Evolutionary conservation across 257 asterid species (phyloP).

Genomic region (Leptodermis oblonga): DNA sequence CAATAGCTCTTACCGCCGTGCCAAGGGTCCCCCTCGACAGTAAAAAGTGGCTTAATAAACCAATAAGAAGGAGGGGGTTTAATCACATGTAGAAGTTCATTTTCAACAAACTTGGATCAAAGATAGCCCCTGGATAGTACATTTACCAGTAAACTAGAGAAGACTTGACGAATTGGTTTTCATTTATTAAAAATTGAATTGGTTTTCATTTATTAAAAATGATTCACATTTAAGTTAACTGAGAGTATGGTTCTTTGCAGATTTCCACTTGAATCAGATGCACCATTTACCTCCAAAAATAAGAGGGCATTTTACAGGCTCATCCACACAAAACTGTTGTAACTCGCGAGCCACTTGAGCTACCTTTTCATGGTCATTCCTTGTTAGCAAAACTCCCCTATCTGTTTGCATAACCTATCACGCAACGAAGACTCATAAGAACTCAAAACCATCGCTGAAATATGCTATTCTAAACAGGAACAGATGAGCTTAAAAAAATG

Average conservation of each 20-base stretch:
- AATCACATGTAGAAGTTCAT: not conserved
- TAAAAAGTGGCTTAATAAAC: not conserved
- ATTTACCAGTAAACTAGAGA: not conserved
- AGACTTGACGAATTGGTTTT: not conserved
- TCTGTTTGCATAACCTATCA: slow-evolving; percentile 61
- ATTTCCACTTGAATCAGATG: not conserved
- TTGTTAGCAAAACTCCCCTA: slow-evolving; percentile 58
- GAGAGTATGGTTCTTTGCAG: not conserved
- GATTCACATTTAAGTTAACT: not conserved
- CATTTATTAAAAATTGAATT: no score
- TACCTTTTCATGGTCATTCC: slow-evolving; percentile 61
- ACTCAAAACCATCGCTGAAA: not conserved
- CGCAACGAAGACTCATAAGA: not conserved
- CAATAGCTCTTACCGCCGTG: not conserved
- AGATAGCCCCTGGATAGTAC: not conserved
- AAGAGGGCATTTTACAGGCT: slow-evolving; percentile 84
- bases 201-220: not conserved
- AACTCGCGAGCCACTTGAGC: slow-evolving; percentile 61
- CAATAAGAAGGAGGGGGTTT: not conserved
- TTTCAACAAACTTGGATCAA: not conserved
- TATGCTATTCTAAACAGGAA: not conserved
- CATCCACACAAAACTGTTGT: slow-evolving; percentile 56
- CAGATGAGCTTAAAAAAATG: not conserved
- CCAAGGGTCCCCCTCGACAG: not conserved
- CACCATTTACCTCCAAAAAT: slow-evolving; percentile 73